A percentile compares a stretch with the other conserved stretches of the same genome.
phyloP scores from a whole-genome alignment of 202 grass and related monocot genomes.

The Hordeum pubiflorum region DNA sequence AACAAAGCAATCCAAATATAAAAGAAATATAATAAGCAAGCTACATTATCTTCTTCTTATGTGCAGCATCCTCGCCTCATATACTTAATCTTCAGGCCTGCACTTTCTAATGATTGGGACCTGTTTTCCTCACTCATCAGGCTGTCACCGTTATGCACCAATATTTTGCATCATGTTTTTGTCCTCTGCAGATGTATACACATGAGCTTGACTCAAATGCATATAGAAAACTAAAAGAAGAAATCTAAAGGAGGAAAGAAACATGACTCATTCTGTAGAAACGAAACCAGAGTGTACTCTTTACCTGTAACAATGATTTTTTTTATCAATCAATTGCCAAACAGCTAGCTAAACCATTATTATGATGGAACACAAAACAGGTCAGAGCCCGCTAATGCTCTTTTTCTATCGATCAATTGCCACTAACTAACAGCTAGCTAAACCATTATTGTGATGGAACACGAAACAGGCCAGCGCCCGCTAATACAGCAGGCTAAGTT shows the following conservation, averaged over 20 bases:
- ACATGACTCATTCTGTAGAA: not conserved
- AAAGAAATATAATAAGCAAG: not conserved
- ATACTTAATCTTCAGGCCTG: not conserved
- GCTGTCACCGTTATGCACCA: slow-evolving; percentile 14
- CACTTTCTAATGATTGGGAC: slow-evolving; percentile 30
- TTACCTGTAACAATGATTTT: not conserved
- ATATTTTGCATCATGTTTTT: not conserved
- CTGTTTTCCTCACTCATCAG: not conserved
- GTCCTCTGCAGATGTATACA: too few species aligned
- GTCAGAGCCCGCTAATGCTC: not conserved
- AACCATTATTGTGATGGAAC: not conserved
- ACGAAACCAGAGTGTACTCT: not conserved
- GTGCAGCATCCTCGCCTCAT: not conserved
- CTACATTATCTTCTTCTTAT: not conserved
- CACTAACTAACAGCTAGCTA: not conserved
- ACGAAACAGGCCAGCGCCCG: not conserved
- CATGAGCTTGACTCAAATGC: not conserved
- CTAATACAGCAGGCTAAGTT: not conserved
- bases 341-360: not conserved
- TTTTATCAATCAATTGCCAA: not conserved
- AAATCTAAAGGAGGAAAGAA: not conserved
- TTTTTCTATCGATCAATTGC: not conserved
- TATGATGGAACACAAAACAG: not conserved
- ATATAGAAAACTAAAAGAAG: too few species aligned
- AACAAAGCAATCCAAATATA: not conserved